Evolutionary conservation across 768 basidiomycete genomes (phyloP), one percentile per base, ranked within the genome.

Genomic region (Pisolithus orientalis): DNA sequence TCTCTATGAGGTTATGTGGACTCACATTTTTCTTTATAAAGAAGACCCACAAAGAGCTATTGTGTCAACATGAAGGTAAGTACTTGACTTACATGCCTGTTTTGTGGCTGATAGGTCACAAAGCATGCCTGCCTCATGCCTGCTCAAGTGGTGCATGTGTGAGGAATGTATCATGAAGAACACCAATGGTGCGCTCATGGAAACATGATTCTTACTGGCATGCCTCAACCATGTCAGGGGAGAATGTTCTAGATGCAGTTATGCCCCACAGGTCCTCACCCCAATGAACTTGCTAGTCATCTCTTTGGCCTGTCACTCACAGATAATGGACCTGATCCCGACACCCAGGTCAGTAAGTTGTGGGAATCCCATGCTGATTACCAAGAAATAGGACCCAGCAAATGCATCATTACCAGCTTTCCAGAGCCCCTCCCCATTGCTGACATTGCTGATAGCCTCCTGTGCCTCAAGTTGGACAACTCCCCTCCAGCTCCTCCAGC

Each of bases 101-200:
- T 21, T 21, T 21, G 21, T 21, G 21, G 21, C 21, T 39, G 38
- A 21, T 21, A 21, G 21, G 21, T 2, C 21, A 21, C 21, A 2
- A 21, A 21, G 9, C 13, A 55, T 52, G 47, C 50, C 38, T n/a
- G 5, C 32, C 3, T 49, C 50, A 4, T 13, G 21, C 28, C n/a
- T 51, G 5, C 14, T 34, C 6, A 57, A 39, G 10, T 8, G 16
- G n/a, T 54, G 56, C 34, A 45, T n/a, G 0, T 57, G 56, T 27
- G 27, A 54, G 39, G 39, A 54, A 24, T 54, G 53, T 16, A 27
- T 50, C 9, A 0, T 31, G 21, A 27, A 17, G 6, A 13, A 49
- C 5, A 25, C 53, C 5, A 49, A 49, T 27, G 53, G 53, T 4
- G 31, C 34, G 1, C 6, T 42, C 6, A 57, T 58, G 40, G 48